Evolutionary conservation across 2,329 filamentous ascomycete genomes (phyloP), one percentile per base, ranked within the genome.

Genomic region (Botrytis deweyae): DNA sequence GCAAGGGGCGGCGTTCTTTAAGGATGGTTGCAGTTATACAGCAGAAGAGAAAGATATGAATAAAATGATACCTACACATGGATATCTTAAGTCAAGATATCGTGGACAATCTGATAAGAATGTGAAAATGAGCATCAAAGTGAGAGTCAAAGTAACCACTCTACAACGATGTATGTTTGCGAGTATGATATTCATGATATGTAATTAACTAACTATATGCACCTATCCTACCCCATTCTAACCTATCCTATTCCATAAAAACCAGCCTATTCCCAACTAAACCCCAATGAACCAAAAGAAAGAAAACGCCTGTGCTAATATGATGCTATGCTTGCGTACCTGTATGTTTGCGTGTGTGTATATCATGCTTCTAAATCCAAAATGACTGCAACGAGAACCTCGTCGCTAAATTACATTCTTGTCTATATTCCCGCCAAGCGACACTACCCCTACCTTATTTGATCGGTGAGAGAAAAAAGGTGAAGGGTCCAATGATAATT

Each of bases 361-460:
- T n/a, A 25, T 58, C 12, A 18, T 66, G 7, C 44, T 22, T 69
- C 66, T 58, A 58, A 58, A 66, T 1, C 29, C 44, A 29, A 44
- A 29, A 58, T 58, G n/a, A 9, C n/a, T 33, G n/a, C 62, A 33
- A 44, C 40, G 25, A 22, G 25, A 44, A 18, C 22, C 29, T 65
- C n/a, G 20, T 46, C 29, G 18, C 29, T 49, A 66, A n/a, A 66
- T 66, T 58, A 69, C 38, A 42, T 42, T 69, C 49, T 69, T 14
- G 14, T 69, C 36, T 69, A 58, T 42, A 25, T 58, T 18, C 49
- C 40, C 38, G 18, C n/a, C 49, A 33, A 44, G 14, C 22, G 25
- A 58, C 49, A 25, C 36, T 58, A 18, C 36, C 18, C 49, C 49
- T 33, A 58, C 33, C 36, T 40, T 55, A 18, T 36, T 29, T 16